phyloP scores from a whole-genome alignment of 441 rosid species.

The Hypseocharis bilobata region DNA sequence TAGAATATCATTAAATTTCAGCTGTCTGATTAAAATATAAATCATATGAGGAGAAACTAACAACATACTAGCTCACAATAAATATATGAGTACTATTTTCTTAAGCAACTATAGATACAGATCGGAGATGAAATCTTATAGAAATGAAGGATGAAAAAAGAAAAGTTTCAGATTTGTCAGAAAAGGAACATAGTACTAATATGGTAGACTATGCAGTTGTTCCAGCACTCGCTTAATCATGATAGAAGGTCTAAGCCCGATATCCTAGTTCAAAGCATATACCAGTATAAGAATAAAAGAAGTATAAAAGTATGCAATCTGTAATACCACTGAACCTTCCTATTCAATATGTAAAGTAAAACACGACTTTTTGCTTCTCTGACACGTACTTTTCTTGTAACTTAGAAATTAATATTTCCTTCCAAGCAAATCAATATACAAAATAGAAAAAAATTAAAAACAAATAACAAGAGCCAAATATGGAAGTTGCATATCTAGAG shows the following conservation, averaged over 20 bases:
- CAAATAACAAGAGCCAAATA: neutral
- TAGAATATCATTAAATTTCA: too few relatives aligned
- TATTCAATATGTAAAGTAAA: neutral
- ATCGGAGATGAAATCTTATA: too few relatives aligned
- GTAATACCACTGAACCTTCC: neutral
- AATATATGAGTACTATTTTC: too few relatives aligned
- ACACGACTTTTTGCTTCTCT: neutral
- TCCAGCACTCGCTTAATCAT: neutral
- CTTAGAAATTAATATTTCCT: neutral
- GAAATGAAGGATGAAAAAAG: neutral
- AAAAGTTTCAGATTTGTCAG: neutral
- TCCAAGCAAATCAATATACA: neutral
- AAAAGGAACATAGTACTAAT: neutral
- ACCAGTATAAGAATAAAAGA: neutral
- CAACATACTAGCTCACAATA: too few relatives aligned
- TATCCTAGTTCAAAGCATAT: neutral
- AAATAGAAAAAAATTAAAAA: neutral
- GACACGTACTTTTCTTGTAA: neutral
- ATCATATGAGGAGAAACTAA: too few relatives aligned
- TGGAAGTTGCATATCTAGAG: neutral
- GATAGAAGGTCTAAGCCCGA: neutral
- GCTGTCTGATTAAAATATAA: too few relatives aligned
- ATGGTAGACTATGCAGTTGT: neutral
- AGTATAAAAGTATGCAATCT: neutral
- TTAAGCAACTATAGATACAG: too few relatives aligned